Base-by-base conservation (phyloP, 176 grass and related monocot genomes). In the Thinopyrum elongatum region DNA sequence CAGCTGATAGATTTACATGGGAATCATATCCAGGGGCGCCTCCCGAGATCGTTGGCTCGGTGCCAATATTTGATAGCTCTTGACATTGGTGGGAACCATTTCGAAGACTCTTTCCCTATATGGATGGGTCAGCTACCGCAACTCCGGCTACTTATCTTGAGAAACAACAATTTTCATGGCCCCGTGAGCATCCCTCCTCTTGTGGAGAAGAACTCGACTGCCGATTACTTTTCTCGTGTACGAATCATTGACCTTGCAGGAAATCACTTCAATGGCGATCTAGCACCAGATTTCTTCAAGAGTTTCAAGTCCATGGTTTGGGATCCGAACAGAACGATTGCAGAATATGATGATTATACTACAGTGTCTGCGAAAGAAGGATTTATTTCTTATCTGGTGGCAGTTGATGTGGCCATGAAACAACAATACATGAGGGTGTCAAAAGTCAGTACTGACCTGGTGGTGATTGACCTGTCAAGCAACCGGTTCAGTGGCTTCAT, bases 231-330 rank as follows among this genome's bases (percentile, higher is more conserved):
- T 12, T 6, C 28, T 1, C 2, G 26, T 5, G 13, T 88, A 10
- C 65, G 36, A 65, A 72, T 88, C 4, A 3, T 84, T 58, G 87
- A 84, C n/a, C 39, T 88, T 35, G 87, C 87, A 29, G 73, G 31
- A 34, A 89, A 89, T 2, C 0, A 4, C 13, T 64, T 89, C 21
- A 29, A 33, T 4, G 92, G 89, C 0, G 19, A 25, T 26, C 65
- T 91, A 35, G 64, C 74, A 5, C 8, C 8, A 3, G 83, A 89
- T 79, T 10, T 62, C 33, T 66, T 80, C 44, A 26, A 55, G 14
- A 39, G 64, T 14, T 63, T 72, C n/a, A 73, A 78, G 28, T 79
- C 82, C 63, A 87, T 23, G 26, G 49, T 89, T 34, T 47, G 44
- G 44, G 26, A 59, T 12, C 67, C 79, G 11, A 69, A 7, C 0